Percentiles rank a stretch among this genome's conserved stretches.
These are phyloP conservation scores for Beauveria scarabaeidicola DNA, from an alignment of 2,329 filamentous ascomycete genomes.

Conservation along the genomic window DNA sequence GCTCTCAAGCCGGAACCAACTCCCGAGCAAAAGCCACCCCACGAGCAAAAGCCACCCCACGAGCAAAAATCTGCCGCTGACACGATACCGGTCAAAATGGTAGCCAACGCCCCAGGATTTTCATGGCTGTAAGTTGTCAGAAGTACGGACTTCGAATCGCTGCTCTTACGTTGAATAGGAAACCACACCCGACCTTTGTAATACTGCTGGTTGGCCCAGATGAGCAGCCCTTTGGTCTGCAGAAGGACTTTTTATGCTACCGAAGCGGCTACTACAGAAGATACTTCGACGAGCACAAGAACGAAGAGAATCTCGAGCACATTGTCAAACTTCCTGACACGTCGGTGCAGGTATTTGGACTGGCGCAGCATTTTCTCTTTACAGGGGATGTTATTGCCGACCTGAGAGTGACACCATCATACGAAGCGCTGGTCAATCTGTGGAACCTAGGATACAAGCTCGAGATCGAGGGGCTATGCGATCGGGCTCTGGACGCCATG, in stretches of 20 bases:
- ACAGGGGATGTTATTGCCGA: constrained; percentile 39
- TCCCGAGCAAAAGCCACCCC: not conserved
- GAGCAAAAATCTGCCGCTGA: not conserved
- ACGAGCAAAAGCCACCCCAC: not conserved
- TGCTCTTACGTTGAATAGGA: constrained; percentile 22
- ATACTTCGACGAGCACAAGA: constrained; percentile 31
- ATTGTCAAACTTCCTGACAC: constrained; percentile 42
- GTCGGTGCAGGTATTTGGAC: constrained; percentile 43
- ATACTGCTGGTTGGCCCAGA: constrained; percentile 45
- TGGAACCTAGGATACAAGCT: constrained; percentile 49
- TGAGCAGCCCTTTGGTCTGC: constrained; percentile 47
- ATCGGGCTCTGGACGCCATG: constrained; percentile 50
- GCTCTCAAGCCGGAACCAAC: not conserved
- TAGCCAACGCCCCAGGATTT: constrained; percentile 16
- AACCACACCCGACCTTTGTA: constrained; percentile 48
- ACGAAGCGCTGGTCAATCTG: constrained; percentile 44
- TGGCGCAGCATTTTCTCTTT: constrained; percentile 46
- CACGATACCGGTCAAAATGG: not conserved
- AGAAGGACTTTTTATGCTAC: constrained; percentile 49
- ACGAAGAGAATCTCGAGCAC: constrained; percentile 36
- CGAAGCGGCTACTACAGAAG: constrained; percentile 40
- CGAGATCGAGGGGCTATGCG: constrained; percentile 46
- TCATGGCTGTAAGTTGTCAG: constrained; percentile 28
- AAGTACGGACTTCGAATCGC: not conserved
- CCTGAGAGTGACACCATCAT: constrained; percentile 36